Evolutionary conservation across 257 asterid species (phyloP).

Genomic region (Gentiana macrophylla): DNA sequence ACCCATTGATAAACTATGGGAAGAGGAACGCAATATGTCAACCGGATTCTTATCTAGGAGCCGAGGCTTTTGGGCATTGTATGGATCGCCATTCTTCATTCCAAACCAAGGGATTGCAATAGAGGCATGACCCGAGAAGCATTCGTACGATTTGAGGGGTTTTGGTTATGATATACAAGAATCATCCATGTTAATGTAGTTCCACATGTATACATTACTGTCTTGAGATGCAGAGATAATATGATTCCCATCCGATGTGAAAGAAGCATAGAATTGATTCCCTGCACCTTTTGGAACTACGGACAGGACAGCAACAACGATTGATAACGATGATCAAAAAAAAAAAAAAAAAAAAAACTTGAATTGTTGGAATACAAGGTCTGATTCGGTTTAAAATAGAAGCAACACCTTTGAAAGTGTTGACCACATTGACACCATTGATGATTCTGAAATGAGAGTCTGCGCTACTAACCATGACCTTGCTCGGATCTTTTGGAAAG

Average conservation of each 20-base stretch:
- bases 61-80: constrained; percentile 30
- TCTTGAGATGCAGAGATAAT: constrained; percentile 55
- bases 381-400: not conserved
- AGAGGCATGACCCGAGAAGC: constrained; percentile 53
- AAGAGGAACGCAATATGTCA: constrained; percentile 36
- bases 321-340: constrained; percentile 6
- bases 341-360: not conserved
- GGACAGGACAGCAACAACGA: not conserved
- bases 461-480: constrained; percentile 79
- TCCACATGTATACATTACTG: constrained; percentile 63
- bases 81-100: constrained; percentile 34
- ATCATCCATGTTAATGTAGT: constrained; percentile 23
- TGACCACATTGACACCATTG: constrained; percentile 43
- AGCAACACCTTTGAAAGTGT: constrained; percentile 58
- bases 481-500: constrained; percentile 64
- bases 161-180: constrained; percentile 29
- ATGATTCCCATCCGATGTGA: constrained; percentile 83
- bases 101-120: constrained; percentile 87
- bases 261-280: constrained; percentile 59
- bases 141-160: constrained; percentile 45
- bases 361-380: not conserved
- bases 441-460: constrained; percentile 72
- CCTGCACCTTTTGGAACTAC: constrained; percentile 48
- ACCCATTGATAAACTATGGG: constrained; percentile 43
- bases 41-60: constrained; percentile 22